Conservation (phyloP, 305 asterid genomes). For the Solanum hybrid region DNA sequence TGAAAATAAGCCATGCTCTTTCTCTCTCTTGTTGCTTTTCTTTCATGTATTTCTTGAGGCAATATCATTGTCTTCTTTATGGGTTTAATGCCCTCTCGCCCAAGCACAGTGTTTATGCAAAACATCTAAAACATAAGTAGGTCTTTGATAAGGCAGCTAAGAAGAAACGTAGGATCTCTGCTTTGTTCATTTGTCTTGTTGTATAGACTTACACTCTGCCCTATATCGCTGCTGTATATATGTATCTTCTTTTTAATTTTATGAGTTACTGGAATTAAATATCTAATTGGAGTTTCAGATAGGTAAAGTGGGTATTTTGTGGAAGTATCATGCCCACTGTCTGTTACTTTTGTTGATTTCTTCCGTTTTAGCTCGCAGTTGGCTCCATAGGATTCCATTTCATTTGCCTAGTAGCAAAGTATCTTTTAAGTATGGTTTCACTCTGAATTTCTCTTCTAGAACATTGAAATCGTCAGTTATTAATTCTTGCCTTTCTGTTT, state of each 20-base stretch:
- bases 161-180: not conserved
- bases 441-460: not conserved
- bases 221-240: not conserved
- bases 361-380: not conserved
- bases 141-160: not conserved
- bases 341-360: not conserved
- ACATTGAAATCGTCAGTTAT: not conserved
- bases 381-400: not conserved
- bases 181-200: not conserved
- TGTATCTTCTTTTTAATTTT: not conserved
- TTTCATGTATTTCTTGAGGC: not conserved
- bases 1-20: not conserved
- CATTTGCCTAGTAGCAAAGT: not conserved
- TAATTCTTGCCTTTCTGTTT: not conserved
- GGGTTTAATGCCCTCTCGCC: not conserved
- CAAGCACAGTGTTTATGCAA: not conserved
- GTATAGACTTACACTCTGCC: not conserved
- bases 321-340: not conserved
- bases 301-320: not conserved
- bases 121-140: not conserved
- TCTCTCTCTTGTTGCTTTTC: not conserved
- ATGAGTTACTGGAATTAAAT: not conserved
- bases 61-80: not conserved
- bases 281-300: not conserved
- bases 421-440: not conserved